Base-by-base conservation (phyloP, 2,329 filamentous ascomycete genomes). In the Colletotrichum kahawae region DNA sequence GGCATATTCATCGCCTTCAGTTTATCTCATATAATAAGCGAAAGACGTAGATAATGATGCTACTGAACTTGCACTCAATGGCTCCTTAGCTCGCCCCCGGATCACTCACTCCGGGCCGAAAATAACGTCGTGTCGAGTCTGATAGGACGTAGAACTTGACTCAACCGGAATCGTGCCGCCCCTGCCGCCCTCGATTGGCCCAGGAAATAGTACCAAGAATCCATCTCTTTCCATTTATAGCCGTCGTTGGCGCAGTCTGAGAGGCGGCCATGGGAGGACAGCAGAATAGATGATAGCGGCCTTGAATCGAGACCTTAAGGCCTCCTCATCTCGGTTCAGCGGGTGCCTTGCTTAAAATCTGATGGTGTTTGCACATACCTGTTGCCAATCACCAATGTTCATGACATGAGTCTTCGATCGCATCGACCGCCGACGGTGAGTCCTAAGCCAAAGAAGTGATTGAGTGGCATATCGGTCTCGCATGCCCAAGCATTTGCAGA, bases 401-500 rank as follows among this genome's bases (percentile, higher is more conserved):
- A 36, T 36, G 34, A 36, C 34, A 7, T 14, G 34, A 36, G 34
- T 36, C 34, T 36, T n/a, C n/a, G n/a, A 43, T 43, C 18, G 36
- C 36, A 43, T 18, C 36, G 36, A 18, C 36, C 16, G 24, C 16
- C 16, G 36, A 10, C 36, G 36, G 7, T 4, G 4, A 8, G 36
- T 38, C 1, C 6, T 38, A 18, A 18, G 36, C 36, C 7, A 0
- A 34, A 33, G 4, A 33, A 33, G 33, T 3, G 31, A 34, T 43
- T n/a, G 8, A n/a, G 1, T 18, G n/a, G 38, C 3, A n/a, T 1
- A 4, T n/a, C 6, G 18, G 38, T 18, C 12, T n/a, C 10, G 8
- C 10, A 0, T n/a, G 9, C n/a, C 4, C 8, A 10, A n/a, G 18
- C 0, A n/a, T 43, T 12, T 43, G 38, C 2, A 43, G 18, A 43